A percentile compares a stretch with the other conserved stretches of the same genome.
These are phyloP conservation scores for Glycyrrhiza uralensis DNA, from an alignment of 306 rosid genomes.

Conservation along the genomic window DNA sequence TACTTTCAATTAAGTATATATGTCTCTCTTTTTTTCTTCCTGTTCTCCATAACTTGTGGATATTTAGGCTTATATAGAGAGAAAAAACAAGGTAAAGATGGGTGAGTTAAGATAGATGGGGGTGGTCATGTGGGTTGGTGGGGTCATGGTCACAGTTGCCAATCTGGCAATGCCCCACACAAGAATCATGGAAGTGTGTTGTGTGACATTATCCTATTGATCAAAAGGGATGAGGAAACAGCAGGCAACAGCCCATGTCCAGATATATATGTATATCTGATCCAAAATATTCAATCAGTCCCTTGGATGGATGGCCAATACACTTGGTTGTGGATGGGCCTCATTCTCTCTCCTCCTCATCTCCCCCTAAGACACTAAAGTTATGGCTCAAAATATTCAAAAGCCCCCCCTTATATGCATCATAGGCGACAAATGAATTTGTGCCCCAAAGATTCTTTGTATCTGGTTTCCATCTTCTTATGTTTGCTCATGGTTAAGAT, in stretches of 20 bases:
- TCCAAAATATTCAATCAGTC: slow-evolving; percentile 39
- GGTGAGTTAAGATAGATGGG: slow-evolving; percentile 22
- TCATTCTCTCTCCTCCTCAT: slow-evolving; percentile 30
- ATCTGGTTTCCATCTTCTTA: slow-evolving; percentile 22
- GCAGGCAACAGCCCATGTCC: slow-evolving; percentile 51
- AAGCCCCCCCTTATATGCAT: not conserved
- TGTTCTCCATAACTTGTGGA: slow-evolving; percentile 15
- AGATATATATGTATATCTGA: slow-evolving; percentile 45
- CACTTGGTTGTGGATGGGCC: slow-evolving; percentile 28
- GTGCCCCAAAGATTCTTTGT: slow-evolving; percentile 28
- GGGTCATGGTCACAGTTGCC: slow-evolving; percentile 67
- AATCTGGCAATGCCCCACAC: slow-evolving; percentile 51
- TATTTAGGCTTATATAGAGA: slow-evolving; percentile 37
- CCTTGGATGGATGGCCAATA: too few species aligned
- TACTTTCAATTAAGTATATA: not conserved
- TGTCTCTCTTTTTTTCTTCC: not conserved
- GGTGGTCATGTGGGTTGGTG: slow-evolving; percentile 76
- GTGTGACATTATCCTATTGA: slow-evolving; percentile 57
- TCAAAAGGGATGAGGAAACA: slow-evolving; percentile 48
- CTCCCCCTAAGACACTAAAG: not conserved
- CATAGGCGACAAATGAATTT: slow-evolving; percentile 20
- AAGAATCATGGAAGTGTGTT: slow-evolving; percentile 49
- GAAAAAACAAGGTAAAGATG: slow-evolving; percentile 29
- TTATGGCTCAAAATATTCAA: slow-evolving; percentile 34
- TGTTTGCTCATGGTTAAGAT: slow-evolving; percentile 27